Base-by-base conservation (phyloP, 2,329 filamentous ascomycete genomes). In the Xylariaceae sp. region DNA sequence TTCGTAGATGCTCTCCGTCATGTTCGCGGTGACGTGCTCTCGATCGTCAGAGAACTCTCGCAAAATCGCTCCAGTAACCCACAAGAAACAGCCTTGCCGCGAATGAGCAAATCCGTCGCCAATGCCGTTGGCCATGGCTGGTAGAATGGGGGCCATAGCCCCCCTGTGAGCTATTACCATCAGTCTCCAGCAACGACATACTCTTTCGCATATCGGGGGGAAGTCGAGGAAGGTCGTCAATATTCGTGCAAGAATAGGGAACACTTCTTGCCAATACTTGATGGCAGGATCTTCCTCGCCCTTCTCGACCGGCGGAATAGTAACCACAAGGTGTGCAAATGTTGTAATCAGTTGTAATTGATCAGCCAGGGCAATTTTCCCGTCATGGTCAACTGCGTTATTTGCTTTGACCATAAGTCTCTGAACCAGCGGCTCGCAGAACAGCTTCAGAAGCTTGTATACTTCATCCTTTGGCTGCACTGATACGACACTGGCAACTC, bases 131-230 rank as follows among this genome's bases (percentile, higher is more conserved):
- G 94, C 95, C 72, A 99, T 84, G 26, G 84, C 81, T 1, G 88
- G 88, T 44, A 99, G 79, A 45, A 99, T 75, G 29, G 92, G 91
- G 11, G 87, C 83, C 77, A 95, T 95, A 49, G 88, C 88, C 2
- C 87, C 94, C 61, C 94, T 84, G 72, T 97, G 97, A 0, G 91
- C 96, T 56, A 97, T 90, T 40, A 99, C 84, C 89, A 97, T 96
- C 70, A 92, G 88, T 60, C 95, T 84, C 91, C 92, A 99, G 76
- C 89, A 96, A 59, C 92, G 84, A 72, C 92, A 97, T 30, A 99
- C 84, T 42, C 92, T 82, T 75, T 99, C 94, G 61, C 95, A 87
- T 56, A 99, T 95, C 3, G 94, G 92, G 11, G 86, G 80, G 63
- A 91, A 96, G 64, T 81, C 77, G 58, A 91, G 82, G 69, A 97